Evolutionary conservation across 225 moss, liverwort and hornwort genomes (phyloP).

Genomic region (Anthoceros angustus): DNA sequence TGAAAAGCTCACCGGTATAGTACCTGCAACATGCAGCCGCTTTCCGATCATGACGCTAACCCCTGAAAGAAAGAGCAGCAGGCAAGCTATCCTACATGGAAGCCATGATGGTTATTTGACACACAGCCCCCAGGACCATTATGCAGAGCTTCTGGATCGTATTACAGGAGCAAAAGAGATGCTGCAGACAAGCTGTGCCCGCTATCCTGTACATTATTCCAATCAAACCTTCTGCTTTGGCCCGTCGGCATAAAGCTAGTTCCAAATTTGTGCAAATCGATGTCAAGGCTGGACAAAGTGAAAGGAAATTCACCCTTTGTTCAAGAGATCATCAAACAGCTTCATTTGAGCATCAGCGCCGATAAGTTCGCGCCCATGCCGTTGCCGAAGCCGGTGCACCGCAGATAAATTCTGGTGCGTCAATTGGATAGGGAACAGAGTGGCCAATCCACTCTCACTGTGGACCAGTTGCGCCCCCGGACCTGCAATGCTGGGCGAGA

Average conservation of each 20-base stretch:
- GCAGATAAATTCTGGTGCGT: not conserved
- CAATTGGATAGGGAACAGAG: not conserved
- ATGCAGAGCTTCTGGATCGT: too few species aligned
- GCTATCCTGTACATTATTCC: too few species aligned
- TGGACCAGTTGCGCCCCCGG: not conserved
- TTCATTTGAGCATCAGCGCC: not conserved
- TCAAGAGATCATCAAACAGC: not conserved
- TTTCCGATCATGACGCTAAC: not conserved
- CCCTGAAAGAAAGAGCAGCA: too few species aligned
- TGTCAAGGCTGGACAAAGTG: not conserved
- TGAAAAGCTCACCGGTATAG: constrained; percentile 51
- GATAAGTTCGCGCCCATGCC: not conserved
- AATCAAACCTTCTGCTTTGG: too few species aligned
- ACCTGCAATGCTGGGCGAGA: not conserved
- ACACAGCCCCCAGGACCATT: too few species aligned
- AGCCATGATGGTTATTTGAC: too few species aligned
- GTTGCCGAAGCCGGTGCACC: not conserved
- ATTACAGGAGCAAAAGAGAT: too few species aligned
- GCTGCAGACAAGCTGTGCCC: too few species aligned
- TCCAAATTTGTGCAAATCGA: not conserved
- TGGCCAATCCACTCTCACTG: not conserved
- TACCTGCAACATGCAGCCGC: constrained; percentile 38
- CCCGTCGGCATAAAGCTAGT: not conserved
- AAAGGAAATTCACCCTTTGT: not conserved
- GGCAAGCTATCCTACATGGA: too few species aligned